These are phyloP conservation scores for Piper betle DNA, from an alignment of 164 flowering plant genomes.

Conservation along the genomic window DNA sequence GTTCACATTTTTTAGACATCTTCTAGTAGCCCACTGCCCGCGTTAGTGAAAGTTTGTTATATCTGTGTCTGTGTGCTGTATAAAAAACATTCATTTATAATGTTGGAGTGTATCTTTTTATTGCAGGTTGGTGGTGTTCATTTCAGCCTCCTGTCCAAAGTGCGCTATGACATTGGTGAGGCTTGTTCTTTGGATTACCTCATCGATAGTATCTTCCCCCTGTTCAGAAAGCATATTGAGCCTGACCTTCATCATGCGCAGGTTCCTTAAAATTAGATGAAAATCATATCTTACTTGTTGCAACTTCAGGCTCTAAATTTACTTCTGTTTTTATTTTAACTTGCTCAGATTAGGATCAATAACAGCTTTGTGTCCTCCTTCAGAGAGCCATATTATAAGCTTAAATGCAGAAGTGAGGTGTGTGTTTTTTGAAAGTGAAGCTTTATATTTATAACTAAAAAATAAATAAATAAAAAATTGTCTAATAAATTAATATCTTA, in stretches of 20 bases:
- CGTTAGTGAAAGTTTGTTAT: neutral
- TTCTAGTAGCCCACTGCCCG: neutral
- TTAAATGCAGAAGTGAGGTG: slow-evolving; percentile 61
- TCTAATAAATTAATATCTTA: too few relatives aligned
- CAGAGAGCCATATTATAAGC: slow-evolving; percentile 92
- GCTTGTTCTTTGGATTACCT: slow-evolving; percentile 85
- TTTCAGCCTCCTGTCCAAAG: slow-evolving; percentile 96
- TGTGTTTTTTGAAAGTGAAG: neutral
- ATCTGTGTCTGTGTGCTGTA: too few relatives aligned
- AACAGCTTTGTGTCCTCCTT: slow-evolving; percentile 98
- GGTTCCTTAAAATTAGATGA: slow-evolving; percentile 32
- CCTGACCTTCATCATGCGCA: slow-evolving; percentile 99
- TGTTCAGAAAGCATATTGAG: slow-evolving; percentile 95
- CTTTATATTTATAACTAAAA: too few relatives aligned
- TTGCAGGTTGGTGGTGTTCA: slow-evolving; percentile 97
- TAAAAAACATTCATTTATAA: too few relatives aligned
- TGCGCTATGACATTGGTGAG: slow-evolving; percentile 87
- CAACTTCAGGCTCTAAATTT: neutral
- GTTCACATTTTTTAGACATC: neutral
- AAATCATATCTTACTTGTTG: neutral
- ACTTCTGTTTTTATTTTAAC: slow-evolving; percentile 3
- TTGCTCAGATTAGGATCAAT: slow-evolving; percentile 90
- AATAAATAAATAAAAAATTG: too few relatives aligned
- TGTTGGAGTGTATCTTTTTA: neutral
- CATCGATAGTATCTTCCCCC: slow-evolving; percentile 95